Percentiles rank a stretch among this genome's conserved stretches.
These are phyloP conservation scores for Puya raimondii DNA, from an alignment of 176 grass and related monocot species.

Conservation along the genomic window DNA sequence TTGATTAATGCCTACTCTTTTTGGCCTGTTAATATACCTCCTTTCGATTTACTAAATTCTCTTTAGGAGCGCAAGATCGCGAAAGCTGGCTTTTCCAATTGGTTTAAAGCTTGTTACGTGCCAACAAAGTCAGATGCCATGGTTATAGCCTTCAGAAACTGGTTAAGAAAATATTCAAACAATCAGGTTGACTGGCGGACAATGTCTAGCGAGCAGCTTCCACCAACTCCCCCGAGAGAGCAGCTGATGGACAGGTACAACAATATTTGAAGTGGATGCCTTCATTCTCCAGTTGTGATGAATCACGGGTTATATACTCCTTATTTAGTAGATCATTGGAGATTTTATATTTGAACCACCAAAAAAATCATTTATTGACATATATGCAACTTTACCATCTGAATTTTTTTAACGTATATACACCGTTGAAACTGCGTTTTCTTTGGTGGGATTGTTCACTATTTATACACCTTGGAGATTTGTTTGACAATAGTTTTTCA, in stretches of 20 bases:
- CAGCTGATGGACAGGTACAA: constrained; percentile 69
- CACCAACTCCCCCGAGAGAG: constrained; percentile 52
- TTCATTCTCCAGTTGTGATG: neutral
- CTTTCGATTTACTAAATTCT: neutral
- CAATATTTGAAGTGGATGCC: neutral
- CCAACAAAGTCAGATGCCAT: constrained; percentile 68
- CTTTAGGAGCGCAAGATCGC: constrained; percentile 63
- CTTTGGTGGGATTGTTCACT: no score
- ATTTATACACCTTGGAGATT: no score
- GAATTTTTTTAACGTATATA: no score
- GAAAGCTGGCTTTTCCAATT: constrained; percentile 34
- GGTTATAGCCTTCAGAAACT: constrained; percentile 76
- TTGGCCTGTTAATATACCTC: neutral
- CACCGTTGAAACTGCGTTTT: no score
- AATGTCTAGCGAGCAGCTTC: constrained; percentile 22
- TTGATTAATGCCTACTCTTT: neutral
- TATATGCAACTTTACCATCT: no score
- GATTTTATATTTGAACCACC: no score
- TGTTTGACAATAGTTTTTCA: no score
- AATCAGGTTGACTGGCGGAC: constrained; percentile 49
- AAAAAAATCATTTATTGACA: no score
- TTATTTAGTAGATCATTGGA: no score
- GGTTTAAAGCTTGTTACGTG: constrained; percentile 63
- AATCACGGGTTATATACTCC: neutral
- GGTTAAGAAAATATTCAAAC: constrained; percentile 72